phyloP scores from a whole-genome alignment of 768 basidiomycete genomes.

The Astraeus odoratus region DNA sequence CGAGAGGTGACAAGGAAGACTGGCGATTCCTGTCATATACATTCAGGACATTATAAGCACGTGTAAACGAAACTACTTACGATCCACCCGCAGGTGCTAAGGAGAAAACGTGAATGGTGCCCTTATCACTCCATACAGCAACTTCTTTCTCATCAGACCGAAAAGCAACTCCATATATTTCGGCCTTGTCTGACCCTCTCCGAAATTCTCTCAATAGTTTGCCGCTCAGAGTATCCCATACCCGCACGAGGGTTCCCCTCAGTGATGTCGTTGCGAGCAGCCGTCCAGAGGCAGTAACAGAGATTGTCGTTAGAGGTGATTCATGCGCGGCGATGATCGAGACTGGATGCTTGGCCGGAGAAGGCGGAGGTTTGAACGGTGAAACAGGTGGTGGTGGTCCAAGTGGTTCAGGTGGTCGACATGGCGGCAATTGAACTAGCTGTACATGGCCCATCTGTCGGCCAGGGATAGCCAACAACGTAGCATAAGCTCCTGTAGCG shows the following conservation, averaged over 20 bases:
- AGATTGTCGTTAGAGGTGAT: slow-evolving; percentile 69
- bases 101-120: slow-evolving; percentile 86
- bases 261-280: slow-evolving; percentile 79
- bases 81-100: slow-evolving; percentile 57
- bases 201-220: slow-evolving; percentile 75
- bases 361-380: slow-evolving; percentile 49
- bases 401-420: slow-evolving; percentile 49
- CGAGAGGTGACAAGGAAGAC: slow-evolving; percentile 72
- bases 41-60: slow-evolving; percentile 4
- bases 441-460: slow-evolving; percentile 86
- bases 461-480: slow-evolving; percentile 80
- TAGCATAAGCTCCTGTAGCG: slow-evolving; percentile 70
- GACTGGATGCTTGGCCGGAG: slow-evolving; percentile 56
- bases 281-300: slow-evolving; percentile 70
- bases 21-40: slow-evolving; percentile 63
- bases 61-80: slow-evolving; percentile 37
- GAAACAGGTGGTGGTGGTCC: slow-evolving; percentile 50
- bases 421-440: slow-evolving; percentile 77
- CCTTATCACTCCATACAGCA: slow-evolving; percentile 93
- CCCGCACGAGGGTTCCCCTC: slow-evolving; percentile 77
- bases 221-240: slow-evolving; percentile 75
- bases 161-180: slow-evolving; percentile 87
- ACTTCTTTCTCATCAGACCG: slow-evolving; percentile 80
- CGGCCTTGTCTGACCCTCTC: slow-evolving; percentile 83
- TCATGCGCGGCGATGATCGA: slow-evolving; percentile 83